Evolutionary conservation across 2,329 filamentous ascomycete species (phyloP).

Genomic region (Didymella keratinophila): DNA sequence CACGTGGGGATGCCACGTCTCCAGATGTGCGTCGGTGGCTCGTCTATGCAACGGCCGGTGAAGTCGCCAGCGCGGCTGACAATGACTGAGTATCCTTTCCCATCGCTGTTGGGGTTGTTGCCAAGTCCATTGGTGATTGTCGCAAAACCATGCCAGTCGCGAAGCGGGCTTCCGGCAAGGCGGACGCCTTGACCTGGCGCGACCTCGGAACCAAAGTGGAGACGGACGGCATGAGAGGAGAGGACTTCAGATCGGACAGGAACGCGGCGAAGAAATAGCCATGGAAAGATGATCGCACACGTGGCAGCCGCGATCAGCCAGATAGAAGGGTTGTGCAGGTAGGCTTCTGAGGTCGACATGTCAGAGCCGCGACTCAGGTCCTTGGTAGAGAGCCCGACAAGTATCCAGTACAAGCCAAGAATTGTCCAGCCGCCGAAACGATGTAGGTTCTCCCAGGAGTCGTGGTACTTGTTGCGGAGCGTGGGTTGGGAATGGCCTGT

Average conservation of each 20-base stretch:
- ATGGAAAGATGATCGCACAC: constrained; percentile 73
- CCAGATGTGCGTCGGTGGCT: constrained; percentile 48
- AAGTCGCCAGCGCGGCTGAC: constrained; percentile 52
- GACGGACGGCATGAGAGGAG: constrained; percentile 75
- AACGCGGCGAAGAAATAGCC: constrained; percentile 75
- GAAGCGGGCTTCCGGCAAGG: constrained; percentile 43
- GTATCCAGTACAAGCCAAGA: constrained; percentile 48
- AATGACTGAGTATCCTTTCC: constrained; percentile 46
- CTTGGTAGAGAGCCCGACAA: constrained; percentile 37
- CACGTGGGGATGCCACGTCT: constrained; percentile 49
- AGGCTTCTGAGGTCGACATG: constrained; percentile 47
- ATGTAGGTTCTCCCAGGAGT: constrained; percentile 48
- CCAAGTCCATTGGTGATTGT: constrained; percentile 47
- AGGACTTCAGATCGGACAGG: constrained; percentile 72
- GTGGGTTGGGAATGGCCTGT: constrained; percentile 40
- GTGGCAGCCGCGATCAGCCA: constrained; percentile 77
- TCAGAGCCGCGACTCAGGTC: constrained; percentile 33
- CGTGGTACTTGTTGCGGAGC: constrained; percentile 46
- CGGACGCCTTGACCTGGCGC: constrained; percentile 44
- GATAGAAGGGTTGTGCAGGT: constrained; percentile 53
- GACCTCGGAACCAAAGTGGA: constrained; percentile 59
- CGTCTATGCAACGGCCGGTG: constrained; percentile 45
- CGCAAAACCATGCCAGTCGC: constrained; percentile 52
- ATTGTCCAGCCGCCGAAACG: constrained; percentile 51
- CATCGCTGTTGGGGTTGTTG: constrained; percentile 20